Conservation (phyloP, 345 rosid species). For the Gossypium longicalyx region DNA sequence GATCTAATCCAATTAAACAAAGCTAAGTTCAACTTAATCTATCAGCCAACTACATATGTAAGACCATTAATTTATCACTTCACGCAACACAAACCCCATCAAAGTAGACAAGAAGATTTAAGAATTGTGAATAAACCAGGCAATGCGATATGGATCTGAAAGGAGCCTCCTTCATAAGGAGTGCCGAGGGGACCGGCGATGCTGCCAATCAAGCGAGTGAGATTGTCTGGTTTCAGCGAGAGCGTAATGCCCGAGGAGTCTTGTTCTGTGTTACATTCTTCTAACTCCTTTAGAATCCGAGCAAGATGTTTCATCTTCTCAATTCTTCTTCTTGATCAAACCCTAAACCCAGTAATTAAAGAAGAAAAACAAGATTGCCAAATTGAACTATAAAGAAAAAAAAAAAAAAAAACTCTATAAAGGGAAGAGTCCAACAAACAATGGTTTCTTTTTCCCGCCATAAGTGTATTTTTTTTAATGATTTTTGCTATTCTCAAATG, state of each 20-base stretch:
- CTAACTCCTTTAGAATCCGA: constrained; percentile 1
- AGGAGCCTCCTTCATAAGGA: constrained; percentile 92
- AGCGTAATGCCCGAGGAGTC: constrained; percentile 73
- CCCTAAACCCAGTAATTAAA: not conserved
- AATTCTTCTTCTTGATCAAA: constrained; percentile 4
- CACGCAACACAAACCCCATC: no score
- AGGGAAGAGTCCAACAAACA: no score
- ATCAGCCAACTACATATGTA: not conserved
- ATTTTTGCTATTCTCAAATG: no score
- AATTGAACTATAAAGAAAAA: no score
- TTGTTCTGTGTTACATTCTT: constrained; percentile 4
- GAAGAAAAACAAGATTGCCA: no score
- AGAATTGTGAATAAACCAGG: not conserved
- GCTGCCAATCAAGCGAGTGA: constrained; percentile 66
- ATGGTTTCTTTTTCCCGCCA: no score
- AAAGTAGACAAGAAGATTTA: no score
- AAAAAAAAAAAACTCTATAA: no score
- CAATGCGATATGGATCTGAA: constrained; percentile 62
- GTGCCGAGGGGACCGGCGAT: constrained; percentile 82
- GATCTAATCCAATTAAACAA: not conserved
- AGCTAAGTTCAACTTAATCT: not conserved
- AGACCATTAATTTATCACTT: no score
- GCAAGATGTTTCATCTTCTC: constrained; percentile 9
- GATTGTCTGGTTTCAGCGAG: constrained; percentile 62
- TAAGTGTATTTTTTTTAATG: no score